These are phyloP conservation scores for Chondrus crispus DNA, from an alignment of 23 red algal species.

Conservation along the genomic window DNA sequence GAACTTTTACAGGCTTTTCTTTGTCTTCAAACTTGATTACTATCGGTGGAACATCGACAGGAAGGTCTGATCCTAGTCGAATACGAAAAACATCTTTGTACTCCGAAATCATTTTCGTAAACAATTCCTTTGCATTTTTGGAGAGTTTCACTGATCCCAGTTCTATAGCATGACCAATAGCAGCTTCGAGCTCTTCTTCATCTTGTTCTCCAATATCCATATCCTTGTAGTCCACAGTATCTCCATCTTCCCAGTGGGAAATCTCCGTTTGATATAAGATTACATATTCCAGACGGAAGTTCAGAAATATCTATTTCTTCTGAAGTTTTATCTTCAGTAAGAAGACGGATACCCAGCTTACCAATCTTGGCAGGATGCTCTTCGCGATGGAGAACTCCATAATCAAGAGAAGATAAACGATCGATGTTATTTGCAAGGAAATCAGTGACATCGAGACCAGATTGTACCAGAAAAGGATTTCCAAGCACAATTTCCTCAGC, in stretches of 20 bases:
- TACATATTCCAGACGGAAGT: background rate
- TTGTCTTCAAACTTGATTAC: background rate
- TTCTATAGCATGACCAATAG: background rate
- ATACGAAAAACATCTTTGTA: background rate
- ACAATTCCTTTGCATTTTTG: background rate
- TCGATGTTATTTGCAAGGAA: conserved; percentile 29
- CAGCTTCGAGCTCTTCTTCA: background rate
- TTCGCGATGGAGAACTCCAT: background rate
- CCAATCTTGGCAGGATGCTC: background rate
- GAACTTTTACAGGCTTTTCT: background rate
- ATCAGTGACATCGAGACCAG: conserved; percentile 13
- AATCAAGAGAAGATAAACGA: conserved; percentile 5
- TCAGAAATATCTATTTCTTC: background rate
- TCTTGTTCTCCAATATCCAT: background rate
- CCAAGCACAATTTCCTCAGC: background rate
- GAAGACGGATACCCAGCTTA: conserved; percentile 17
- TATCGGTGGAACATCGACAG: background rate
- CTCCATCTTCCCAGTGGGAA: conserved; percentile 6
- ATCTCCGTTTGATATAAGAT: background rate
- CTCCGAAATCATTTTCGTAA: background rate
- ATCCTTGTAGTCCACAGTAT: conserved; percentile 5
- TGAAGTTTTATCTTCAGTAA: background rate
- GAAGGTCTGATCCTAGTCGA: background rate
- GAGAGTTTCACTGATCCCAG: background rate
- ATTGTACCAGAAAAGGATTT: background rate